Base-by-base conservation (phyloP, 179 eudicot genomes). In the Spinacia oleracea region DNA sequence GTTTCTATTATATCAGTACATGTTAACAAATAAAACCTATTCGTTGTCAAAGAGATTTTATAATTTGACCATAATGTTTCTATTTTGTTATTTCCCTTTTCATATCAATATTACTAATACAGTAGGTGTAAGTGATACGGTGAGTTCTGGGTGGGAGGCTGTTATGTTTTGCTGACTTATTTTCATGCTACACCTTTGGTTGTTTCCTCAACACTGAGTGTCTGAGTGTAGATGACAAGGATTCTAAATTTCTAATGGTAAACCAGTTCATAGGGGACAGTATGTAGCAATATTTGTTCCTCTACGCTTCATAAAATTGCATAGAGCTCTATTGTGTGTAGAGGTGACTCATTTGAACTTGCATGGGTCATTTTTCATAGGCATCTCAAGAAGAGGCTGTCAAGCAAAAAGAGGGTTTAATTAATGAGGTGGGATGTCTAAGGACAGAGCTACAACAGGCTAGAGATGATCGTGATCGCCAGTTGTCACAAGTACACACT, bases 391-490 rank as follows among this genome's bases (percentile, higher is more conserved):
- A 90, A 71, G 97, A 93, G 84, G 85, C 89, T 59, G 67, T 87
- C 77, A 90, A 87, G 80, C 92, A 93, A 78, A 95, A 91, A 82
- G 97, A 90, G 86, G 88, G 86, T 76, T 78, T 93, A 60, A 84
- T 81, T 27, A 88, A 72, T 81, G 97, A 95, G 80, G 92, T 89
- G 76, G 87, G 89, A 75, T 80, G 93, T 76, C 88, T 93, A 73
- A 86, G 91, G 76, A 84, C 83, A 81, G 98, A 95, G 80, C 76
- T 93, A 69, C 97, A 89, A 78, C 90, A 90, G 81, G 87, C 85
- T 68, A 89, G 94, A 84, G 97, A 91, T 77, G 98, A 95, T 32
- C 95, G 97, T 71, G 97, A 91, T 75, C 85, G 86, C 71, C 98
- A 90, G 53, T 74, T 85, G 82, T 84, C 81, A 70, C 88, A 84